Conservation (phyloP, 495 filamentous ascomycete species). For the Penicillium fimorum region DNA sequence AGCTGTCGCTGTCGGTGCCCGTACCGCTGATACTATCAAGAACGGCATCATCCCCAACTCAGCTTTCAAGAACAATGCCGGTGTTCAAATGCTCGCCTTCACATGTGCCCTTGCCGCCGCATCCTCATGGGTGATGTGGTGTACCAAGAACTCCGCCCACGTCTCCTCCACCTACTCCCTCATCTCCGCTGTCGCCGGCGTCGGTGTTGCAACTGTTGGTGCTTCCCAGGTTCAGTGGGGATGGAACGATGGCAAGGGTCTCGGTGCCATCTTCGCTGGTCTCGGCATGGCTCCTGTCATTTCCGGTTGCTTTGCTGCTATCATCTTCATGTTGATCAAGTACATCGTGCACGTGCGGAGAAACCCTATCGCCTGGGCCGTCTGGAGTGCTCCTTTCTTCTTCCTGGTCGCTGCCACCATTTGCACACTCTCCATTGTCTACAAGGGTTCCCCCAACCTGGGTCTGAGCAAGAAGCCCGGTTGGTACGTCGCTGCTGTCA, state of each 20-base stretch:
- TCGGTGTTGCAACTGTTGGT: constrained; percentile 59
- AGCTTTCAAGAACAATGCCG: constrained; percentile 51
- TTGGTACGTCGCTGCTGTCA: constrained; percentile 56
- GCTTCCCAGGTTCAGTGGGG: constrained; percentile 59
- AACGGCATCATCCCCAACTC: constrained; percentile 53
- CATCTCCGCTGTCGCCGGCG: constrained; percentile 60
- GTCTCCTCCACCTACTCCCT: constrained; percentile 66
- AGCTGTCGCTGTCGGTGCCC: constrained; percentile 58
- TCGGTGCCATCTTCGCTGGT: constrained; percentile 61
- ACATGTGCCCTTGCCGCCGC: constrained; percentile 56
- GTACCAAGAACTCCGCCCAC: constrained; percentile 57
- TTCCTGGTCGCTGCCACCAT: constrained; percentile 58
- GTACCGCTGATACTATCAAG: constrained; percentile 60
- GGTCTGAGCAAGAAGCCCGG: constrained; percentile 53
- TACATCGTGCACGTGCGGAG: constrained; percentile 54
- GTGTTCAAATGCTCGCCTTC: constrained; percentile 61
- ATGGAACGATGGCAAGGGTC: constrained; percentile 58
- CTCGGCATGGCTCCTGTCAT: constrained; percentile 61
- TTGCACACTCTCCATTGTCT: constrained; percentile 60
- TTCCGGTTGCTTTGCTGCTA: constrained; percentile 53
- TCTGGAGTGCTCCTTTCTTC: constrained; percentile 58
- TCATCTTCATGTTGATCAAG: constrained; percentile 63
- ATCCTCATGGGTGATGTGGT: constrained; percentile 61
- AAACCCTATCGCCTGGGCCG: constrained; percentile 56
- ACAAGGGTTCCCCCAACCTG: constrained; percentile 61